Conservation (phyloP, 345 rosid species). For the Firmiana major region DNA sequence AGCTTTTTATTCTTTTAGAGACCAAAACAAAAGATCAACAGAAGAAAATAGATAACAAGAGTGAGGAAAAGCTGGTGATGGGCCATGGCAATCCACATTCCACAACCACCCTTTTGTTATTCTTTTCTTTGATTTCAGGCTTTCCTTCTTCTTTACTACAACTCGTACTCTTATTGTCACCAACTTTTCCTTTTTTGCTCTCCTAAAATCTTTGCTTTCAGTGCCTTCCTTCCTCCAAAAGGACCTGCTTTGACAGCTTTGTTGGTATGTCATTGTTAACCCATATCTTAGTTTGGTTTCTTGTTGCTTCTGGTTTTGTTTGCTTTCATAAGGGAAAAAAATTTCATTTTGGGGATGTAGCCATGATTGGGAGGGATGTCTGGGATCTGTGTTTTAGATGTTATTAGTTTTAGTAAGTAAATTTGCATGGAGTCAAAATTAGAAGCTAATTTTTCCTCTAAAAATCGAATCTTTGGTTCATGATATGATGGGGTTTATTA, state of each 20-base stretch:
- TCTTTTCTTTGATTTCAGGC: slow-evolving; percentile 13
- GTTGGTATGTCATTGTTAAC: slow-evolving; percentile 28
- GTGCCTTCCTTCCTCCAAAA: slow-evolving; percentile 24
- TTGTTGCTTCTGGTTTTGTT: slow-evolving; percentile 8
- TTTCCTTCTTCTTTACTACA: slow-evolving; percentile 54
- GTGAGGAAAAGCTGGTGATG: slow-evolving; percentile 24
- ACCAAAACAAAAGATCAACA: neutral
- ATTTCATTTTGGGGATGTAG: slow-evolving; percentile 14
- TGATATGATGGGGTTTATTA: neutral
- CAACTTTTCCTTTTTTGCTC: slow-evolving; percentile 10
- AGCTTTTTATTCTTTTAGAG: neutral
- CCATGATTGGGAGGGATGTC: slow-evolving; percentile 8
- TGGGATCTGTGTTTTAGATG: slow-evolving; percentile 26
- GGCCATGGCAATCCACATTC: slow-evolving; percentile 34
- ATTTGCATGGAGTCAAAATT: slow-evolving; percentile 8
- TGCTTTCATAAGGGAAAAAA: slow-evolving; percentile 5
- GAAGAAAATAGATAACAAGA: neutral
- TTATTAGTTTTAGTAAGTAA: neutral
- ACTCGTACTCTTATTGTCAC: slow-evolving; percentile 14
- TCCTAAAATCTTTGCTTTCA: slow-evolving; percentile 25
- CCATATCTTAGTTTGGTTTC: neutral
- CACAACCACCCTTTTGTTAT: slow-evolving; percentile 31
- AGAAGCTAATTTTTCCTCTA: neutral
- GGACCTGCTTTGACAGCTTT: slow-evolving; percentile 13
- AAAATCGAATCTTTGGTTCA: slow-evolving; percentile 1